These are phyloP conservation scores for Amauroascus verrucosus DNA, from an alignment of 2,329 filamentous ascomycete species.

Conservation along the genomic window DNA sequence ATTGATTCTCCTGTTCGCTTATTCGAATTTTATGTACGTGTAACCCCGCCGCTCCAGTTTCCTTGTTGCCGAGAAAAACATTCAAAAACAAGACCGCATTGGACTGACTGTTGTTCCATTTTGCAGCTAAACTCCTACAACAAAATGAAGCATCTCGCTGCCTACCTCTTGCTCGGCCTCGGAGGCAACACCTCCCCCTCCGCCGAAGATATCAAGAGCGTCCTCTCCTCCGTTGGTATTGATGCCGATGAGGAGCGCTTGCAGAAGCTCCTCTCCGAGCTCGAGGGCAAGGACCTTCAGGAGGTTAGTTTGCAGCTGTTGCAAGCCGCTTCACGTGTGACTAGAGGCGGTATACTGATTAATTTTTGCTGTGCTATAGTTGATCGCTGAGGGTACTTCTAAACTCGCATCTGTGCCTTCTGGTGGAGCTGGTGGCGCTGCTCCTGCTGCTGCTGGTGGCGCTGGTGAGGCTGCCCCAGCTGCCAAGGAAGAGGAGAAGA, in stretches of 20 bases:
- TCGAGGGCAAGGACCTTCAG: conserved; percentile 60
- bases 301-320: conserved; percentile 52
- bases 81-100: no score
- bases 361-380: conserved; percentile 41
- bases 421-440: conserved; percentile 65
- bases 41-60: no score
- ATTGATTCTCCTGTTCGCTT: conserved; percentile 63
- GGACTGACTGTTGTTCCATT: neutral
- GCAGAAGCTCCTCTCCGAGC: conserved; percentile 73
- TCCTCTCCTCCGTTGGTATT: conserved; percentile 88
- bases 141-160: conserved; percentile 99
- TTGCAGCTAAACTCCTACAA: conserved; percentile 20
- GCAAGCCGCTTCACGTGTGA: conserved; percentile 3
- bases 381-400: conserved; percentile 77
- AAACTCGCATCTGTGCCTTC: conserved; percentile 98
- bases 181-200: conserved; percentile 86
- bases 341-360: conserved; percentile 19
- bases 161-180: conserved; percentile 93
- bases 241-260: conserved; percentile 87
- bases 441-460: conserved; percentile 50
- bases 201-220: conserved; percentile 71
- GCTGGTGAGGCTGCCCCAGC: conserved; percentile 57
- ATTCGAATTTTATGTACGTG: conserved; percentile 9
- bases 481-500: conserved; percentile 57
- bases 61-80: no score